These are phyloP conservation scores for Amaranthus palmeri DNA, from an alignment of 148 eudicot genomes.

Conservation along the genomic window DNA sequence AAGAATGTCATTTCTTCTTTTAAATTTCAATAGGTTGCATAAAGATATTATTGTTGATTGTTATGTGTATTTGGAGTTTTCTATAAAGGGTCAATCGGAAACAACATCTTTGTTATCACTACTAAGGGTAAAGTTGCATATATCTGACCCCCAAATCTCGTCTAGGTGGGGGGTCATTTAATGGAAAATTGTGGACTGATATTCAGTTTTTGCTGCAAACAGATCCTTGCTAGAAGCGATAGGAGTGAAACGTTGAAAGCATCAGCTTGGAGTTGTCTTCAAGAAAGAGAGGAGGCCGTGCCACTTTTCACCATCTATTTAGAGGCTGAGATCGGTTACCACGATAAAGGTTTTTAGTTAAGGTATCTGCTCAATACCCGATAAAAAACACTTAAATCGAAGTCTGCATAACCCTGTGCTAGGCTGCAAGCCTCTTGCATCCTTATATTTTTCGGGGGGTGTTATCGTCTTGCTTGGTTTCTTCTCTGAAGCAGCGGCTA, in stretches of 20 bases:
- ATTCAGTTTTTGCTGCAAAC: conserved; percentile 4
- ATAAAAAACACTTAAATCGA: not conserved
- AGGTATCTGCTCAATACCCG: conserved; percentile 26
- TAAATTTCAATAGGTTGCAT: too few species aligned
- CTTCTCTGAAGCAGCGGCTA: conserved; percentile 18
- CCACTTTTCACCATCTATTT: conserved; percentile 7
- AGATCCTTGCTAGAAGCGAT: conserved; percentile 17
- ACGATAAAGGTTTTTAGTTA: not conserved
- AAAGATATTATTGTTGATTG: too few species aligned
- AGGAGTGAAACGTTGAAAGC: conserved; percentile 7
- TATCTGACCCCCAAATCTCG: too few species aligned
- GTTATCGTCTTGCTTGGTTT: not conserved
- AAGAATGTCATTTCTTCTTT: too few species aligned
- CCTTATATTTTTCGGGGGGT: conserved; percentile 6
- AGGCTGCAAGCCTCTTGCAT: conserved; percentile 8
- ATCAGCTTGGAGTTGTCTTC: conserved; percentile 10
- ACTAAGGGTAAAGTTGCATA: too few species aligned
- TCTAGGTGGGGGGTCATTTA: too few species aligned
- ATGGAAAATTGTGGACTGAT: not conserved
- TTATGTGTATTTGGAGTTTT: too few species aligned
- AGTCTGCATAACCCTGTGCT: conserved; percentile 7
- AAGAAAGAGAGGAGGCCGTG: conserved; percentile 8
- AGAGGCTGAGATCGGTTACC: conserved; percentile 12
- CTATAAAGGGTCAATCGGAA: too few species aligned
- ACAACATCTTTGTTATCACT: too few species aligned